Evolutionary conservation across 176 grass and related monocot species (phyloP), one percentile per base, ranked within the genome.

Genomic region (Aegilops sharonensis): DNA sequence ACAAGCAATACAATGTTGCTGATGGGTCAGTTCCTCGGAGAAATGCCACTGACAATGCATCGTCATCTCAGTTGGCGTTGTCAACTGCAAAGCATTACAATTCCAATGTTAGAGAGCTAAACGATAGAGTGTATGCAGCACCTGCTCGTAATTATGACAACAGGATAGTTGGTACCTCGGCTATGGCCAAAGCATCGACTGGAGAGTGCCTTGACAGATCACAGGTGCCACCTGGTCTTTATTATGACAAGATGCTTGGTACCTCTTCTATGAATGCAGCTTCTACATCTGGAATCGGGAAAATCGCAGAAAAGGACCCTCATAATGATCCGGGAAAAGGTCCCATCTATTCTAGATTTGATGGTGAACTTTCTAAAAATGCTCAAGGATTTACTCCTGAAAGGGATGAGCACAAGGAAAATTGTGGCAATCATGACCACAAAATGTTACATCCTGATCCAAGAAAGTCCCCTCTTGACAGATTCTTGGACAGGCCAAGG

Each of bases 61-160:
- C 85, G 13, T 89, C 95, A 82, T 95, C 93, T 79, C 89, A 93
- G 88, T 75, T 92, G 62, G 65, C 77, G 42, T 84, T 64, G 84
- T 84, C 91, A 71, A 80, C 84, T 81, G 73, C 77, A 80, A 95
- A 92, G 78, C 86, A 81, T 90, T 83, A 61, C 25, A 89, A 83
- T 83, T 56, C 86, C 79, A 95, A 89, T 89, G 48, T 75, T 78
- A 84, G 68, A 75, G 90, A 88, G 17, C 61, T 42, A 57, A 94
- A 84, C 14, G 42, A 76, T 59, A 91, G 36, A 42, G 72, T 84
- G 65, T 78, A 84, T 77, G 68, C 37, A 9, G 69, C 81, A 68
- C 80, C 79, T n/a, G 10, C 36, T 87, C 31, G 4, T 81, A 91
- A 81, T 72, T 86, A 62, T 89, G 81, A 81, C 30, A 89, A 90